Evolutionary conservation across 768 basidiomycete species (phyloP), one percentile per base, ranked within the genome.

Genomic region (Boletus tomentosulus): DNA sequence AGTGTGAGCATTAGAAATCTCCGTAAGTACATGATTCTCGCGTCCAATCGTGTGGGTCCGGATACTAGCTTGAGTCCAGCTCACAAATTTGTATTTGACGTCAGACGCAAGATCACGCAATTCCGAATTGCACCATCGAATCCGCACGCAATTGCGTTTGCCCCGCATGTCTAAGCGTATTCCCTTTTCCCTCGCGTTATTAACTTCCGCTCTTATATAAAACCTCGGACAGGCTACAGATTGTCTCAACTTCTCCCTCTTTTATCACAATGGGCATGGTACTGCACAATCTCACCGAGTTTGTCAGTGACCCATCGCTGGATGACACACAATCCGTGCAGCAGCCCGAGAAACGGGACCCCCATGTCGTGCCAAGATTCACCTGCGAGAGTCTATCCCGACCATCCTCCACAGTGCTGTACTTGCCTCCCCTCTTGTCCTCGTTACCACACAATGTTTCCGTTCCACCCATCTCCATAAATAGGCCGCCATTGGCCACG

Each of bases 381-480:
- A 71, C 74, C 55, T 60, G 68, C 6, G 59, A 64, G 33, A 71
- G 67, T 48, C 57, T 73, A 30, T 65, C 66, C 41, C 67, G 65
- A n/a, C 77, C 70, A 25, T 58, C 67, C 25, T 62, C 67, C 3
- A 81, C 84, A 5, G 75, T 92, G 41, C 74, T 95, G 25, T 95
- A 92, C 68, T 81, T 93, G 19, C 93, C 91, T 3, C 93, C 91
- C 3, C 76, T 93, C 15, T 77, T 95, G 19, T 93, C 91, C 1
- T 87, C 85, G 25, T 76, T 91, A 1, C 89, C 88, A 10, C 68
- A 71, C 25, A 68, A 70, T 31, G 56, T 79, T 35, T 62, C 71
- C 61, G 24, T 60, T 57, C 53, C 55, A 6, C 43, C 44, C 0
- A 12, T 75, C 46, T 57, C 67, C 6, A 50, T 62, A 11, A 65